Conservation (phyloP, 805 yeast species). For the Metschnikowia reukaufii region DNA sequence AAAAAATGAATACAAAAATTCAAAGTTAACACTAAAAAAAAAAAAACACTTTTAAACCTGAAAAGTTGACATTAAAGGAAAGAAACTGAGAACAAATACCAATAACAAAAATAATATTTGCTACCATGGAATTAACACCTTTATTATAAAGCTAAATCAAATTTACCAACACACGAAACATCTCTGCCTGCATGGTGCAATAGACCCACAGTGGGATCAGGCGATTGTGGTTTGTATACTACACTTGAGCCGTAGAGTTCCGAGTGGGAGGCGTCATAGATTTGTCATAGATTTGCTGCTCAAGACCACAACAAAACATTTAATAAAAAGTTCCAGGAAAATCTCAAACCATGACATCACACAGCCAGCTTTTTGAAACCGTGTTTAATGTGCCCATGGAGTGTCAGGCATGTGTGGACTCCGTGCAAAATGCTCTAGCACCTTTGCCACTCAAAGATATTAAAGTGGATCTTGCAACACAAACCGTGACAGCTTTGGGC, state of each 20-base stretch:
- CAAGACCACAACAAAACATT: not conserved
- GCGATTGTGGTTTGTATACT: not conserved
- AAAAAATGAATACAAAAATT: too few species aligned
- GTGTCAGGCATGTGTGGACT: conserved; percentile 68
- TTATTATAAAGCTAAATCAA: too few species aligned
- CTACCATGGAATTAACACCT: too few species aligned
- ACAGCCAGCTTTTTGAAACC: conserved; percentile 45
- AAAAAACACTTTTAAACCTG: too few species aligned
- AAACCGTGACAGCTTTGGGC: conserved; percentile 69
- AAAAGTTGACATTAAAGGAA: too few species aligned
- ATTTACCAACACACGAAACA: too few species aligned
- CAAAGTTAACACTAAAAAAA: too few species aligned
- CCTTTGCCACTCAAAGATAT: conserved; percentile 52
- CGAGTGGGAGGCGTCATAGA: too few species aligned
- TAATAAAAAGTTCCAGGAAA: too few species aligned
- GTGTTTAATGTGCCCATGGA: conserved; percentile 86
- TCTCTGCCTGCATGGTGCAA: not conserved
- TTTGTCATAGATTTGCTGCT: not conserved
- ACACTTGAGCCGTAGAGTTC: not conserved
- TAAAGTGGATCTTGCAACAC: conserved; percentile 56
- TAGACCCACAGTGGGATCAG: not conserved
- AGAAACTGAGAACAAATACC: too few species aligned
- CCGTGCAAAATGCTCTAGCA: conserved; percentile 55
- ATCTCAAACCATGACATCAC: not conserved
- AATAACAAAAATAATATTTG: too few species aligned